phyloP scores from a whole-genome alignment of 2,329 filamentous ascomycete genomes.

The Penicillium sp. region DNA sequence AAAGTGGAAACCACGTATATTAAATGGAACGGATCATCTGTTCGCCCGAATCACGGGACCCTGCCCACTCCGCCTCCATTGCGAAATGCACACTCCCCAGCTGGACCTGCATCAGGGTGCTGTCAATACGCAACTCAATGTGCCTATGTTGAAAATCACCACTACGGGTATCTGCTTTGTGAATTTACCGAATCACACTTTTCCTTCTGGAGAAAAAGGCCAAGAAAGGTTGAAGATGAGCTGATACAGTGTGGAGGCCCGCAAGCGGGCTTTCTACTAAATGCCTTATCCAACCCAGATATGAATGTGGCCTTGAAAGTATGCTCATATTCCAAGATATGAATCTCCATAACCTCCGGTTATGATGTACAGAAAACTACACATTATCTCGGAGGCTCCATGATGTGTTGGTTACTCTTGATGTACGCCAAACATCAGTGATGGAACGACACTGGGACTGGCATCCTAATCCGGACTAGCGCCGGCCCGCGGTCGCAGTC shows the following conservation, averaged over 20 bases:
- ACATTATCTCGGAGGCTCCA: neutral
- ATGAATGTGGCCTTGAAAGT: neutral
- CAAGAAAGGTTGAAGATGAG: neutral
- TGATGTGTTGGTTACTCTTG: neutral
- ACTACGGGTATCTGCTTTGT: neutral
- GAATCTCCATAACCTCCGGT: neutral
- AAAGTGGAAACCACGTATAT: slow-evolving; percentile 5
- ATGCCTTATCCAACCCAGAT: neutral
- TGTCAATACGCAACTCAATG: neutral
- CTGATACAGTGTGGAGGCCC: slow-evolving; percentile 3
- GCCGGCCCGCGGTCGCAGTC: slow-evolving; percentile 22
- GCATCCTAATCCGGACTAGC: slow-evolving; percentile 39
- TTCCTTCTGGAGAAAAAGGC: neutral
- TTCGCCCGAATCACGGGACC: slow-evolving; percentile 1
- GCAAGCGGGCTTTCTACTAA: slow-evolving; percentile 8
- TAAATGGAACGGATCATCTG: slow-evolving; percentile 3
- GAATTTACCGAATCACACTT: neutral
- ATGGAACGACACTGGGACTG: slow-evolving; percentile 3
- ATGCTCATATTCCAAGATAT: neutral
- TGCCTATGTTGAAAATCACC: neutral
- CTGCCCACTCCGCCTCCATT: neutral
- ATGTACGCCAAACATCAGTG: neutral
- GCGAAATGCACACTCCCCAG: slow-evolving; percentile 3
- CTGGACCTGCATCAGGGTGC: neutral
- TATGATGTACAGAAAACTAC: neutral